Percentiles rank a stretch among this genome's conserved stretches.
Conservation (phyloP, 2,329 filamentous ascomycete genomes). For the Mollisiaceae sp. region DNA sequence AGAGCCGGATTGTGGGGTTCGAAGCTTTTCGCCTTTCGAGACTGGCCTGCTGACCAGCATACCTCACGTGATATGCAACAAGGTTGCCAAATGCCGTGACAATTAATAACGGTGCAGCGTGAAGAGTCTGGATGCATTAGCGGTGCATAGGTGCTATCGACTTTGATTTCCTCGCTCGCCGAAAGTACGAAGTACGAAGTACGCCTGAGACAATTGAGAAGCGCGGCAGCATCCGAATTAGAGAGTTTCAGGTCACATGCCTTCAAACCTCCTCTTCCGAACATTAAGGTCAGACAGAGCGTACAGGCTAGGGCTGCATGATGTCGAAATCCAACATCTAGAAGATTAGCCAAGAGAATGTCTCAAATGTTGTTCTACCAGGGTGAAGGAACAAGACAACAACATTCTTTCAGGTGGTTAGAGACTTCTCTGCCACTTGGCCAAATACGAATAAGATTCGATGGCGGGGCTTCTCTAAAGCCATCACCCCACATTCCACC, state of each 20-base stretch:
- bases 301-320: constrained; percentile 4
- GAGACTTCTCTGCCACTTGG: neutral
- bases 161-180: neutral
- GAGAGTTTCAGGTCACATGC: constrained; percentile 8
- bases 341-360: neutral
- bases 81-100: constrained; percentile 3
- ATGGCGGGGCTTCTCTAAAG: neutral
- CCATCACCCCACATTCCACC: constrained; percentile 5
- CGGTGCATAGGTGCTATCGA: constrained; percentile 8
- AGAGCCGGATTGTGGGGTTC: constrained; percentile 7
- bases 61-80: constrained; percentile 13
- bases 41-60: neutral
- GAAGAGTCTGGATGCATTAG: constrained; percentile 11
- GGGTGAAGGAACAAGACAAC: neutral
- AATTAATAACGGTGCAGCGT: neutral
- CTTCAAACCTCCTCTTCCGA: neutral
- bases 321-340: neutral
- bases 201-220: neutral
- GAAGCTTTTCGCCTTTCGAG: neutral
- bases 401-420: neutral
- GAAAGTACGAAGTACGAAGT: constrained; percentile 1
- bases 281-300: neutral
- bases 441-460: neutral
- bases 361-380: constrained; percentile 2
- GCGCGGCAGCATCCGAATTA: constrained; percentile 3